Evolutionary conservation across 1,139 yeast genomes (phyloP).

Genomic region (Pichia sp.): DNA sequence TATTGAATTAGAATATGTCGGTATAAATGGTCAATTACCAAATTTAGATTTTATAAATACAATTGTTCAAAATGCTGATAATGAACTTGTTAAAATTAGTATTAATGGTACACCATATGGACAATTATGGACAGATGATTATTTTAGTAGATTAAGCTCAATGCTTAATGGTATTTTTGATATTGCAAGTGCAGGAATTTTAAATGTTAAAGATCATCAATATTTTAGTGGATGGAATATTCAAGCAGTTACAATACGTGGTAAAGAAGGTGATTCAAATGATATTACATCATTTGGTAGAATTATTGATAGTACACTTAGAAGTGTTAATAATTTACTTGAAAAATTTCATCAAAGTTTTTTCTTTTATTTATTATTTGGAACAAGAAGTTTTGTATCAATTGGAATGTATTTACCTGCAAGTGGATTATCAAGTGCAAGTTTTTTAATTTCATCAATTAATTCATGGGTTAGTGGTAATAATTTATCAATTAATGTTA

Average conservation of each 20-base stretch:
- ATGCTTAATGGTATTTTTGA: slow-evolving; percentile 59
- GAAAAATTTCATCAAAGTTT: slow-evolving; percentile 97
- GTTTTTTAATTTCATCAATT: slow-evolving; percentile 68
- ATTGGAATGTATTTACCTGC: slow-evolving; percentile 92
- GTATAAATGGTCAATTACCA: slow-evolving; percentile 92
- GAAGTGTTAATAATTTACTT: slow-evolving; percentile 84
- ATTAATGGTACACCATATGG: slow-evolving; percentile 53
- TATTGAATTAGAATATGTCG: slow-evolving; percentile 74
- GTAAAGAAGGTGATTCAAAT: slow-evolving; percentile 46
- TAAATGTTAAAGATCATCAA: slow-evolving; percentile 61
- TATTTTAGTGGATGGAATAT: slow-evolving; percentile 96
- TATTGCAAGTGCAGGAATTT: slow-evolving; percentile 66
- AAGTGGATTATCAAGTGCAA: slow-evolving; percentile 64
- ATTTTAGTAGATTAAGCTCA: slow-evolving; percentile 51
- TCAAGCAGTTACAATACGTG: slow-evolving; percentile 78
- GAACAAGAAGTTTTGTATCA: slow-evolving; percentile 78
- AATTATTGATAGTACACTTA: slow-evolving; percentile 74
- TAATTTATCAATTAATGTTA: slow-evolving; percentile 11
- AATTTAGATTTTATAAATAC: slow-evolving; percentile 84
- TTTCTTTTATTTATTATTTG: slow-evolving; percentile 79
- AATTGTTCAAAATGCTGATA: slow-evolving; percentile 62
- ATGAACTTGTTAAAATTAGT: slow-evolving; percentile 66
- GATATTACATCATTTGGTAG: slow-evolving; percentile 93
- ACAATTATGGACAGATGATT: slow-evolving; percentile 41
- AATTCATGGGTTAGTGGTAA: slow-evolving; percentile 47